phyloP scores from a whole-genome alignment of 2,329 filamentous ascomycete genomes.

The Huntiella bhutanensis region DNA sequence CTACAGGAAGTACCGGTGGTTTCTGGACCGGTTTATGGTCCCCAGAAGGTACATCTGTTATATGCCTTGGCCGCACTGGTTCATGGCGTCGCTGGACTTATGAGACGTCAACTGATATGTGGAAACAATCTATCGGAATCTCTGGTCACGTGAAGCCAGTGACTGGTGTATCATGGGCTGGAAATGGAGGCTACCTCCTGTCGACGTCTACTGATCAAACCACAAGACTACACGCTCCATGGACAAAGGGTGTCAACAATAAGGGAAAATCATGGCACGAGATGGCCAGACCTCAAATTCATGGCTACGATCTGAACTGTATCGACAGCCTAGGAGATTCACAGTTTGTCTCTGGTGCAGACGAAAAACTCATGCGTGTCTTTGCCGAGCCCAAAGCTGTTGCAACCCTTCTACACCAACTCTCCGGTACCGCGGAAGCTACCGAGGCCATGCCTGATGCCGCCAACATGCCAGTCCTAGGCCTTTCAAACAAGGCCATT shows the following conservation, averaged over 20 bases:
- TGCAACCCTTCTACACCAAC: slow-evolving; percentile 48
- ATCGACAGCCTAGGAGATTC: slow-evolving; percentile 54
- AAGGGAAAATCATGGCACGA: slow-evolving; percentile 64
- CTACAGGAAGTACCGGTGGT: slow-evolving; percentile 84
- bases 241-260: slow-evolving; percentile 30
- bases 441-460: slow-evolving; percentile 52
- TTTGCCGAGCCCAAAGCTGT: slow-evolving; percentile 79
- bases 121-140: slow-evolving; percentile 59
- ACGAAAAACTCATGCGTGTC: slow-evolving; percentile 93
- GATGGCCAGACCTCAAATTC: slow-evolving; percentile 86
- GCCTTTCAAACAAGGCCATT: slow-evolving; percentile 88
- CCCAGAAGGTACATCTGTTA: slow-evolving; percentile 48
- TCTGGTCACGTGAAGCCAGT: slow-evolving; percentile 71
- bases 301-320: slow-evolving; percentile 95
- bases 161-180: slow-evolving; percentile 69
- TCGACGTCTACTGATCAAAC: slow-evolving; percentile 88
- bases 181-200: slow-evolving; percentile 63
- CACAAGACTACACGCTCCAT: slow-evolving; percentile 66
- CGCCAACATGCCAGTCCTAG: slow-evolving; percentile 85
- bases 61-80: slow-evolving; percentile 73
- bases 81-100: slow-evolving; percentile 81
- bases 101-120: slow-evolving; percentile 40
- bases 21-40: slow-evolving; percentile 96
- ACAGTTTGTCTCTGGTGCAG: slow-evolving; percentile 82
- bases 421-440: slow-evolving; percentile 32